Evolutionary conservation across 2,329 filamentous ascomycete species (phyloP), one percentile per base, ranked within the genome.

Genomic region (Cladosporium sp.): DNA sequence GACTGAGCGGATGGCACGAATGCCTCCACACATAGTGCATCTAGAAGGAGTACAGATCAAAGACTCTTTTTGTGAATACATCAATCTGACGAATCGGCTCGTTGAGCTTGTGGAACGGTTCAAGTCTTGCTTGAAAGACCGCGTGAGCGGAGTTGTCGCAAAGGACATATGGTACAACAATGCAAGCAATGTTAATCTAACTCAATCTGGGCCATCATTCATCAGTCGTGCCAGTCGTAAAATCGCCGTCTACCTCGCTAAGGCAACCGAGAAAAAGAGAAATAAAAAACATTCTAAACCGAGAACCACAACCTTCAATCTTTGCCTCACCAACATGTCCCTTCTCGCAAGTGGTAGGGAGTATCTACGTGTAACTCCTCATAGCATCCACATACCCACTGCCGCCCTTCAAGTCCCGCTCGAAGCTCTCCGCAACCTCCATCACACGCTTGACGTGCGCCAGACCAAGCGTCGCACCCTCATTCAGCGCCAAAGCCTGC

Each of bases 381-480:
- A 94, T 93, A 0, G 89, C 90, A 69, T 94, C 90, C 63, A 89
- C 78, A 65, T 90, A 95, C 0, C 90, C 90, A 0, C 83, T 80
- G 0, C 90, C 90, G 4, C 91, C 91, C 70, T 88, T 90, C 51
- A 96, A 77, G 70, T 96, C 91, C 28, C 86, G 82, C 62, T 93
- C 89, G 71, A 96, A 96, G 35, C 84, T 88, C 71, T 90, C 86
- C 22, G 88, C 87, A 2, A 95, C 90, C 42, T 91, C 88, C n/a
- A 96, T 80, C 12, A 96, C 90, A 60, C 90, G 83, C 64, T 83
- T 83, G 69, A 96, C 88, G 67, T 96, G 90, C 50, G 80, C 80
- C 87, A 96, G 91, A 55, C 83, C 83, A 32, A 96, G 80, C 3
- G 83, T 77, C 59, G 86, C 82, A 24, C 82, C 78, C 71, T 91